Evolutionary conservation across 441 rosid genomes (phyloP).

Genomic region (Melastoma candidum): DNA sequence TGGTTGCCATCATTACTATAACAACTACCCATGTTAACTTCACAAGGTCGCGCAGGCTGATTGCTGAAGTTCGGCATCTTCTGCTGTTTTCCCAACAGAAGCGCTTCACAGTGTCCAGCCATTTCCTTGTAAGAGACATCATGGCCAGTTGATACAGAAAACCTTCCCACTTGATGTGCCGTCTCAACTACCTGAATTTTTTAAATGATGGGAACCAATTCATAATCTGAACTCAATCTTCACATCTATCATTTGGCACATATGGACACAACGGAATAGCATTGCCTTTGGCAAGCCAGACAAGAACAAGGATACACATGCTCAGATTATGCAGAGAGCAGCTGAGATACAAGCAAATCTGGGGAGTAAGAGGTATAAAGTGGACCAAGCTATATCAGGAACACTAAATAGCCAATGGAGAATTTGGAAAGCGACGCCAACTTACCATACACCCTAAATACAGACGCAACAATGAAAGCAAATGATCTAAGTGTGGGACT

Average conservation of each 20-base stretch:
- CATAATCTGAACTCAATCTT: constrained; percentile 21
- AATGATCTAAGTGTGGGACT: no score
- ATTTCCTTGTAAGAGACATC: constrained; percentile 55
- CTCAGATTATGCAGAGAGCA: no score
- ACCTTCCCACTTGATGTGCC: constrained; percentile 48
- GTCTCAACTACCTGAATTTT: constrained; percentile 41
- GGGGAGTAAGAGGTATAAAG: no score
- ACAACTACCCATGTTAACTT: constrained; percentile 10
- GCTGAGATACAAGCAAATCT: no score
- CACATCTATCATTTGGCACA: background rate
- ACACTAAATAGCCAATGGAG: no score
- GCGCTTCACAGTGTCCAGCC: constrained; percentile 61
- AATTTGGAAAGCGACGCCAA: no score
- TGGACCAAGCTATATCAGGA: no score
- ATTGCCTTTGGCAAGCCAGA: no score
- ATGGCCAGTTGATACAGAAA: constrained; percentile 42
- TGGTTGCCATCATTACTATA: constrained; percentile 14
- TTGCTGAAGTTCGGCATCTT: constrained; percentile 45
- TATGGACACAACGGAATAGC: no score
- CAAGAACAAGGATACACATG: no score
- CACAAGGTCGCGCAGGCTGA: constrained; percentile 31
- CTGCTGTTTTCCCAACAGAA: constrained; percentile 49
- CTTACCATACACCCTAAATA: no score
- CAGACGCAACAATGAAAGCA: no score
- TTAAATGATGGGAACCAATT: constrained; percentile 11